A percentile compares a stretch with the other conserved stretches of the same genome.
These are phyloP conservation scores for Emergomyces orientalis DNA, from an alignment of 2,329 filamentous ascomycete species.

Conservation along the genomic window DNA sequence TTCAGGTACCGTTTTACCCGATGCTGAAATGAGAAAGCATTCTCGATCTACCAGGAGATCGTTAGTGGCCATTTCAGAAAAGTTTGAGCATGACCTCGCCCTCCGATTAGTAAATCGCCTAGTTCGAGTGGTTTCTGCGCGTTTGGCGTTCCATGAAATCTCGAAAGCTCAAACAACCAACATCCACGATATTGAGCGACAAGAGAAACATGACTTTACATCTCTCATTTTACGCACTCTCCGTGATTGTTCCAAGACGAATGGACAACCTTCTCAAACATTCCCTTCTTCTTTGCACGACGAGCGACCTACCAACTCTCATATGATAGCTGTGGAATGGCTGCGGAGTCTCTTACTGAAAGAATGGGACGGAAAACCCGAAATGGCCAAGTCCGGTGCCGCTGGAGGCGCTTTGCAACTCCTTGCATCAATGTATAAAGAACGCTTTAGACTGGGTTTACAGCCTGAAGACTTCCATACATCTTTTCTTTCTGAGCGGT, in stretches of 20 bases:
- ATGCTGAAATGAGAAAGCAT: constrained; percentile 29
- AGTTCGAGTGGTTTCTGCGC: constrained; percentile 41
- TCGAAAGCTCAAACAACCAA: constrained; percentile 30
- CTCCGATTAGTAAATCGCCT: constrained; percentile 43
- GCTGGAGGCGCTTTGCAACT: constrained; percentile 70
- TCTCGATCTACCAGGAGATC: constrained; percentile 22
- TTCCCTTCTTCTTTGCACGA: background rate
- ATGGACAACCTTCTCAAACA: background rate
- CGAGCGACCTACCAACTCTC: constrained; percentile 20
- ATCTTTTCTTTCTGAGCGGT: constrained; percentile 63
- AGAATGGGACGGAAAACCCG: constrained; percentile 69
- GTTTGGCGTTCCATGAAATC: constrained; percentile 43
- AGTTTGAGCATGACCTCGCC: constrained; percentile 44
- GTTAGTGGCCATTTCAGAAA: constrained; percentile 33
- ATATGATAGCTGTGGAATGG: constrained; percentile 36
- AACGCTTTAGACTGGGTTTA: constrained; percentile 57
- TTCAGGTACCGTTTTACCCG: constrained; percentile 31
- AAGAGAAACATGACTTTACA: constrained; percentile 25
- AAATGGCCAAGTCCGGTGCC: constrained; percentile 58
- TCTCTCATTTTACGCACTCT: constrained; percentile 31
- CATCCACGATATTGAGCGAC: constrained; percentile 22
- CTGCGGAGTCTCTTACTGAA: constrained; percentile 60
- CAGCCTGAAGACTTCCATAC: constrained; percentile 62
- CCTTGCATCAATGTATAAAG: constrained; percentile 63
- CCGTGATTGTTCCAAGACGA: constrained; percentile 15